phyloP scores from a whole-genome alignment of 305 asterid species.

The Fraxinus platypoda region DNA sequence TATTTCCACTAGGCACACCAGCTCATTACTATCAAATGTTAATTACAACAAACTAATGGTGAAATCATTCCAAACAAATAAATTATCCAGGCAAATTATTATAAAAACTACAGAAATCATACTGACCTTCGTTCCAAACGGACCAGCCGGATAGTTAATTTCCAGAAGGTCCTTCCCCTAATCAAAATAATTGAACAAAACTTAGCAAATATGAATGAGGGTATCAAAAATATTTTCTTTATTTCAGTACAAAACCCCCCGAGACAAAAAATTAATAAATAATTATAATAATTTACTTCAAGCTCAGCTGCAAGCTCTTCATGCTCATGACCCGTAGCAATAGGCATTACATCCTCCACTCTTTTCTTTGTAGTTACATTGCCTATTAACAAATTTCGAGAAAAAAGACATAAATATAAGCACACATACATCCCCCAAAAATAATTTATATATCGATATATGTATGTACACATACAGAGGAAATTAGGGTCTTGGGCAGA shows the following conservation, averaged over 20 bases:
- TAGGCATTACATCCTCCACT: slow-evolving; percentile 4
- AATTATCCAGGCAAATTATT: background rate
- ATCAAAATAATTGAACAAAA: background rate
- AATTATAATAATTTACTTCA: background rate
- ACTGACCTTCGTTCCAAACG: slow-evolving; percentile 21
- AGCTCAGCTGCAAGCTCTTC: slow-evolving; percentile 5
- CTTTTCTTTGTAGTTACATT: background rate
- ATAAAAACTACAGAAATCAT: background rate
- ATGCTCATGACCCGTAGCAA: slow-evolving; percentile 15
- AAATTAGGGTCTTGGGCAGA: slow-evolving; percentile 21
- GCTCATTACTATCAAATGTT: background rate
- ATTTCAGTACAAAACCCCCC: background rate
- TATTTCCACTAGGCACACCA: background rate
- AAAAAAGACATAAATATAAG: background rate
- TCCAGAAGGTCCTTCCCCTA: slow-evolving; percentile 17
- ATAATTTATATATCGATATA: background rate
- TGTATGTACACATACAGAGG: background rate
- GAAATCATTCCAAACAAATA: background rate
- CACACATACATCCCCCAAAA: background rate
- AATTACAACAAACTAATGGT: background rate
- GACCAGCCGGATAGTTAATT: background rate
- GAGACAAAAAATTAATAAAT: background rate
- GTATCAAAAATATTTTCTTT: background rate
- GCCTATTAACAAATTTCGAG: background rate
- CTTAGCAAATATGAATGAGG: background rate